Base-by-base conservation (phyloP, 257 asterid species). In the Petunia axillaris region DNA sequence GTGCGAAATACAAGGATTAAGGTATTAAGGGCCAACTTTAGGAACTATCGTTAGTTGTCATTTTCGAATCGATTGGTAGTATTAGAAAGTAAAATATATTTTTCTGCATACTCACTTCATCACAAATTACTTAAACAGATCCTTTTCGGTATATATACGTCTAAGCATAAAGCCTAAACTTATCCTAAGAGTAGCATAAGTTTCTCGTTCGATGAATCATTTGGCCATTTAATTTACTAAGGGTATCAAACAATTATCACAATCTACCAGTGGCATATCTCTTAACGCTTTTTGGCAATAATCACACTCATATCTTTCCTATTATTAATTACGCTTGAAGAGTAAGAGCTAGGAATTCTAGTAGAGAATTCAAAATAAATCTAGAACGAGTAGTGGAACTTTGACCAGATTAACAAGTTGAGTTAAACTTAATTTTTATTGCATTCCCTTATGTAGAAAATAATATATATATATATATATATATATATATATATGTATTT, bases 171-270 rank as follows among this genome's bases (percentile, higher is more conserved):
- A 8, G 53, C 53, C 11, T 1, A 44, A 70, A 16, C 58, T 70
- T 70, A 70, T 70, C 76, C 76, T 70, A 70, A 44, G 40, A 71
- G 77, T 71, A 48, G 77, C 11, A 71, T 48, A 71, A 71, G 77
- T 71, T 71, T 71, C 60, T 16, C 35, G 25, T 71, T 71, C 77
- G 25, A 46, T 71, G 77, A 71, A 71, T 70, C 48, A 46, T 71
- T 46, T 70, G 59, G 59, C 59, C 5, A 2, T 9, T 71, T 16
- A 46, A 71, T 16, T 10, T 71, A 71, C 9, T 35, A 25, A 25
- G 25, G 35, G 77, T 71, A 71, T 71, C 59, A 71, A 71, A 25
- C 10, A 71, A 71, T 9, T 4, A 71, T 71, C 77, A 10, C 44
- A 68, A 68, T 68, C 57, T 16, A 4, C 10, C 5, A 65, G 6